phyloP scores from a whole-genome alignment of 2,329 filamentous ascomycete genomes.

The Podosphaera aphanis region DNA sequence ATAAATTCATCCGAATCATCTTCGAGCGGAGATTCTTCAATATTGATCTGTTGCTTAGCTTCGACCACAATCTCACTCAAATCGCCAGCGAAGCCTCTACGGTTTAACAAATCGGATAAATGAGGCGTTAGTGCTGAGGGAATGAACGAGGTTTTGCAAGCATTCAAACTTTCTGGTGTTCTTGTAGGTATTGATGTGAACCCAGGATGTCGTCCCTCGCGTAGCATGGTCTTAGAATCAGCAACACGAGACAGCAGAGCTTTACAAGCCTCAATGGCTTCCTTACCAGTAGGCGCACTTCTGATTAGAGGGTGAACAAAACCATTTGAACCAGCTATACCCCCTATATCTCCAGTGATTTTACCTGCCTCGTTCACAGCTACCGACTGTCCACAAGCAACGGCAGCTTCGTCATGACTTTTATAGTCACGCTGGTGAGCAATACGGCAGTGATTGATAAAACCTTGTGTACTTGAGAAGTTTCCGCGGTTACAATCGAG shows the following conservation, averaged over 20 bases:
- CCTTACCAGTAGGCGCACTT: slow-evolving; percentile 28
- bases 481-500: slow-evolving; percentile 70
- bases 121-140: slow-evolving; percentile 37
- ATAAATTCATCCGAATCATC: slow-evolving; percentile 20
- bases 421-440: slow-evolving; percentile 84
- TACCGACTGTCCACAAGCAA: slow-evolving; percentile 64
- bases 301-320: slow-evolving; percentile 40
- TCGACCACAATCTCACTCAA: slow-evolving; percentile 36
- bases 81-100: slow-evolving; percentile 35
- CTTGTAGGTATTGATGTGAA: slow-evolving; percentile 22
- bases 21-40: slow-evolving; percentile 20
- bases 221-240: slow-evolving; percentile 28
- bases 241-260: slow-evolving; percentile 29
- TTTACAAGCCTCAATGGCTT: slow-evolving; percentile 20
- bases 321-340: slow-evolving; percentile 16
- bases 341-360: slow-evolving; percentile 22
- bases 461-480: slow-evolving; percentile 93
- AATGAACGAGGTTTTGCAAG: slow-evolving; percentile 20
- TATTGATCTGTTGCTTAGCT: slow-evolving; percentile 28
- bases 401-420: slow-evolving; percentile 82
- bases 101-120: slow-evolving; percentile 40
- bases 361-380: slow-evolving; percentile 38
- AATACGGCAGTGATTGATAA: slow-evolving; percentile 96
- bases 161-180: slow-evolving; percentile 7
- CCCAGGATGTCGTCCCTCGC: slow-evolving; percentile 27